These are phyloP conservation scores for Leucaena leucocephala DNA, from an alignment of 306 rosid genomes.

Conservation along the genomic window DNA sequence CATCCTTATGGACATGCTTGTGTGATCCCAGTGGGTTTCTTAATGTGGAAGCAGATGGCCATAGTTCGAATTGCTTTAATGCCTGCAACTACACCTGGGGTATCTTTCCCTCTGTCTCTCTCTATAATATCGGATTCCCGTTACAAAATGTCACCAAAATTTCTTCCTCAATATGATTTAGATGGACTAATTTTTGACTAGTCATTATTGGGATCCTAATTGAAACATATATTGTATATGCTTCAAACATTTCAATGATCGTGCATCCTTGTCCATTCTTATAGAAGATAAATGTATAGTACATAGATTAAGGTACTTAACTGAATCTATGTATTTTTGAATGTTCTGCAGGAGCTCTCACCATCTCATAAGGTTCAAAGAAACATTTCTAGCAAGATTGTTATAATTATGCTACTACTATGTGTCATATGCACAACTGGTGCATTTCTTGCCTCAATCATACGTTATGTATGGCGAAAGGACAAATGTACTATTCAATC, in stretches of 20 bases:
- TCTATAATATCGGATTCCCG: neutral
- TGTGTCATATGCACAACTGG: constrained; percentile 65
- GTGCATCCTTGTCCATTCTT: constrained; percentile 1
- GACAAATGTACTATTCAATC: constrained; percentile 50
- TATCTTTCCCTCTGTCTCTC: constrained; percentile 46
- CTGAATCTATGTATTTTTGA: constrained; percentile 32
- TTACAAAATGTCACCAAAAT: neutral
- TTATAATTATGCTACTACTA: constrained; percentile 55
- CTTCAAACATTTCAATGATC: constrained; percentile 1
- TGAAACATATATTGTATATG: constrained; percentile 6
- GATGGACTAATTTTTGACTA: constrained; percentile 12
- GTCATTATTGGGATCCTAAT: neutral
- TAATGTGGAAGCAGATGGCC: constrained; percentile 59
- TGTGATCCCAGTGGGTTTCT: constrained; percentile 75
- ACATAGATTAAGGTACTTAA: constrained; percentile 24
- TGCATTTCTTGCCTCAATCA: constrained; percentile 64
- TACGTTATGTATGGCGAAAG: constrained; percentile 60
- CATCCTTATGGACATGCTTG: constrained; percentile 69
- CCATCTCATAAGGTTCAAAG: constrained; percentile 54
- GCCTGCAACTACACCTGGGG: constrained; percentile 90
- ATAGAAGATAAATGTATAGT: neutral
- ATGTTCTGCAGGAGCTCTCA: constrained; percentile 64
- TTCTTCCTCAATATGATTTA: constrained; percentile 13
- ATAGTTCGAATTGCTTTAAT: constrained; percentile 62
- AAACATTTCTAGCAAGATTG: constrained; percentile 65